Evolutionary conservation across 73 alveolate species (phyloP).

Genomic region (Paramecium sexaurelia): DNA sequence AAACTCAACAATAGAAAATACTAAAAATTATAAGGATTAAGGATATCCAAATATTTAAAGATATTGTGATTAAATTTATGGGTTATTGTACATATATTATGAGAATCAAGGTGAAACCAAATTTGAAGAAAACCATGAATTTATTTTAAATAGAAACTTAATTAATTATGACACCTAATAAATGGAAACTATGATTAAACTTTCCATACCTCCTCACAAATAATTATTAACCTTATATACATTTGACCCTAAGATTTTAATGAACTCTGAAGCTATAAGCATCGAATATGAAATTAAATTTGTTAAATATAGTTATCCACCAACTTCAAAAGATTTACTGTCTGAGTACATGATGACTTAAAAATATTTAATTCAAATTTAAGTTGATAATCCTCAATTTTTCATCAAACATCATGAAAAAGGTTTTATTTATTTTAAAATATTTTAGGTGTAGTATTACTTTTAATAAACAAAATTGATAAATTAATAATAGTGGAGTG

Average conservation of each 20-base stretch:
- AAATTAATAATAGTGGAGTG: not conserved
- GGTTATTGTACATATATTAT: not conserved
- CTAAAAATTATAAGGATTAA: not conserved
- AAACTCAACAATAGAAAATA: not conserved
- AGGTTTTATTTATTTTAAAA: not conserved
- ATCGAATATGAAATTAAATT: not conserved
- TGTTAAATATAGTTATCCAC: not conserved
- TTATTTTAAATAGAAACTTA: not conserved
- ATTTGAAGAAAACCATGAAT: not conserved
- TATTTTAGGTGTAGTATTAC: not conserved
- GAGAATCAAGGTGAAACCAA: not conserved
- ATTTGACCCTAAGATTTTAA: not conserved
- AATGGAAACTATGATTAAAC: not conserved
- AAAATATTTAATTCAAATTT: not conserved
- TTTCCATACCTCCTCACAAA: not conserved
- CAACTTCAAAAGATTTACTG: no score
- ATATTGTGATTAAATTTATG: not conserved
- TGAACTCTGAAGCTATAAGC: not conserved
- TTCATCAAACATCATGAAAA: not conserved
- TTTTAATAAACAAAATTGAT: not conserved
- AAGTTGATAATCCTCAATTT: not conserved
- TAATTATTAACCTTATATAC: not conserved
- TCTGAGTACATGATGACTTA: no score
- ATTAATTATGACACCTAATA: not conserved
- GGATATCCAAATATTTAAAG: not conserved